Percentiles rank a stretch among this genome's conserved stretches.
phyloP scores from a whole-genome alignment of 2,329 filamentous ascomycete genomes.

The Blastomyces emzantsi region DNA sequence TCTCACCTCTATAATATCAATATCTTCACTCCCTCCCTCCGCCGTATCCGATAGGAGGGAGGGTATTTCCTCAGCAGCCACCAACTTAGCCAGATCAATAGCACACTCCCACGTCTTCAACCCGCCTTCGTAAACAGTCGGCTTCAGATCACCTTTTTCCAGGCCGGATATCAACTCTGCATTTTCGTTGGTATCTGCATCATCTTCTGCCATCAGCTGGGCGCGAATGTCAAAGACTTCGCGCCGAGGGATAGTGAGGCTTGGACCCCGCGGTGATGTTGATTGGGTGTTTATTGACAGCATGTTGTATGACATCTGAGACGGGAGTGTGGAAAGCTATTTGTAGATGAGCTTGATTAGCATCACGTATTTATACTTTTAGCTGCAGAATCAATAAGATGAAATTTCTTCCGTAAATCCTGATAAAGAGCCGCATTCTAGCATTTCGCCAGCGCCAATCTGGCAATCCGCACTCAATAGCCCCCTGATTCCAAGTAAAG shows the following conservation, averaged over 20 bases:
- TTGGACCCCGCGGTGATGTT: conserved; percentile 22
- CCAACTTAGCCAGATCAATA: conserved; percentile 46
- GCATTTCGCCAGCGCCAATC: background rate
- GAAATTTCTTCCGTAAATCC: background rate
- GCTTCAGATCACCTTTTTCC: conserved; percentile 48
- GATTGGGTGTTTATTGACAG: conserved; percentile 33
- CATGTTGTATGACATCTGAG: conserved; percentile 51
- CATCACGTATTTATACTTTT: background rate
- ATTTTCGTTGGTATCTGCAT: conserved; percentile 33
- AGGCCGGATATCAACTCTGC: conserved; percentile 41
- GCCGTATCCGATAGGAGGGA: conserved; percentile 19
- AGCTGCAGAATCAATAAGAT: too few species aligned
- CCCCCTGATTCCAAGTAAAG: background rate
- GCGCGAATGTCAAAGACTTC: conserved; percentile 56
- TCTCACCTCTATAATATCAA: conserved; percentile 27
- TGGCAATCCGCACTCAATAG: background rate
- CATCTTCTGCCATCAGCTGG: conserved; percentile 53
- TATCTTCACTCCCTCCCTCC: conserved; percentile 17
- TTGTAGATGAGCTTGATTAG: conserved; percentile 6
- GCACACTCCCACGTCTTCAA: conserved; percentile 63
- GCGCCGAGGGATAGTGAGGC: conserved; percentile 42
- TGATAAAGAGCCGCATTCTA: background rate
- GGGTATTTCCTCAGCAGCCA: conserved; percentile 17
- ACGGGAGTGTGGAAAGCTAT: conserved; percentile 48
- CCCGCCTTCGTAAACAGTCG: conserved; percentile 56